Base-by-base conservation (phyloP, 331 rosid species). In the Dryas integrifolia region DNA sequence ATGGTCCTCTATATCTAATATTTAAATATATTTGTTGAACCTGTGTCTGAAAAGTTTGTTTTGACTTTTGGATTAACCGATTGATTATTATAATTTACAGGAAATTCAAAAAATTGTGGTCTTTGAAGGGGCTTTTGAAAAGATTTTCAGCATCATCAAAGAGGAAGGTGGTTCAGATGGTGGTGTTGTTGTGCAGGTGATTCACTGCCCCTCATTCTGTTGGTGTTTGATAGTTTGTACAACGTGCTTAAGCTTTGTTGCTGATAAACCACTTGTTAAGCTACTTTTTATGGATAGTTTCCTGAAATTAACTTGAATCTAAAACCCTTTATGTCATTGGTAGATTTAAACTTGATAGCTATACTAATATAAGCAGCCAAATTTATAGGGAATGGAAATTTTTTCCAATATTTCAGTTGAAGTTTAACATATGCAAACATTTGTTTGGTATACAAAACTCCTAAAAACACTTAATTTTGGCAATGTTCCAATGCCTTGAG, bases 161-260 rank as follows among this genome's bases (percentile, higher is more conserved):
- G 98, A 92, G 84, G 97, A 92, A 82, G 98, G 98, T 77, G 88
- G 85, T 75, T 88, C 96, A 30, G 98, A 92, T 65, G 98, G 98
- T 67, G 97, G 97, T 67, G 97, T 88, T 56, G 98, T 92, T 76
- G 98, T 92, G 73, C 89, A 87, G 91, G 91, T 85, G 82, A 81
- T 78, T 79, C 49, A 59, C 71, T 62, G 63, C 50, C 62, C 39
- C 68, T 50, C 16, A 64, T 59, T 61, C 15, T 72, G 12, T 75
- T 41, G 16, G 53, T 70, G 40, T 15, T 38, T 26, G 16, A 13
- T 52, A 60, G 72, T 62, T 75, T 72, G 60, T 46, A 44, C 50
- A 49, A 40, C 62, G 84, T 76, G 67, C 65, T 78, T 60, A 51
- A 24, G 52, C 40, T 11, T 67, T 55, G 18, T 60, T 41, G 65